Conservation (phyloP, 805 yeast genomes). For the Saturnispora kantuleensis region DNA sequence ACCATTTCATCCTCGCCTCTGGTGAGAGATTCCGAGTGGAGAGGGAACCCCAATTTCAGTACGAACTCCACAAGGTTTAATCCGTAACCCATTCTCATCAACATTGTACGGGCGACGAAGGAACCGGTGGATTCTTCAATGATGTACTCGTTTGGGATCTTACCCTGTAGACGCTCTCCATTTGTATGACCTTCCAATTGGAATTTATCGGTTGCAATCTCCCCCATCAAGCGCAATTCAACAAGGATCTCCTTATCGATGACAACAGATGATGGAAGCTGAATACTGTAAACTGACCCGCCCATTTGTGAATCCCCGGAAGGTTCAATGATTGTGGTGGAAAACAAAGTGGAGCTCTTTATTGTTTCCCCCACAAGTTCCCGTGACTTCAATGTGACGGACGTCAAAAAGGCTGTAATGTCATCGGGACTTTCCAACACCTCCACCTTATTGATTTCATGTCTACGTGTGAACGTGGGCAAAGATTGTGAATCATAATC, state of each 20-base stretch:
- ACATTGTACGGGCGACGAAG: constrained; percentile 4
- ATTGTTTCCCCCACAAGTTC: neutral
- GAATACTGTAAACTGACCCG: constrained; percentile 32
- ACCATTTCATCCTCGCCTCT: constrained; percentile 5
- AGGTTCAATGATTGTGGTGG: constrained; percentile 27
- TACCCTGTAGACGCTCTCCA: constrained; percentile 35
- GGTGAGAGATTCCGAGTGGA: too few species aligned
- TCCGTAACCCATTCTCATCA: constrained; percentile 30
- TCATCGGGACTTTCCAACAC: constrained; percentile 12
- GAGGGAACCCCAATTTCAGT: too few species aligned
- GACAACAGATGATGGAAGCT: constrained; percentile 36
- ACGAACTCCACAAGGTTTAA: constrained; percentile 25
- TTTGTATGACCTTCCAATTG: constrained; percentile 31
- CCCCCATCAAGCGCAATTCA: constrained; percentile 33
- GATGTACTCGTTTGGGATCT: constrained; percentile 28
- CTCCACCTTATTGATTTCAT: neutral
- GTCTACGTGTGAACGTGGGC: too few species aligned
- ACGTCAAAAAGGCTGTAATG: constrained; percentile 26
- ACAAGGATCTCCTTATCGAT: constrained; percentile 34
- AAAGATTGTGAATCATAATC: constrained; percentile 2
- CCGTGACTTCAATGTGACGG: constrained; percentile 2
- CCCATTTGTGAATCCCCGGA: constrained; percentile 23
- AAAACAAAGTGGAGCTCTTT: constrained; percentile 11
- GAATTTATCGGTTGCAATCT: constrained; percentile 30
- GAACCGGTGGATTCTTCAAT: constrained; percentile 3